Percentiles rank a stretch among this genome's conserved stretches.
Conservation (phyloP, 805 yeast species). For the Candida boidinii region DNA sequence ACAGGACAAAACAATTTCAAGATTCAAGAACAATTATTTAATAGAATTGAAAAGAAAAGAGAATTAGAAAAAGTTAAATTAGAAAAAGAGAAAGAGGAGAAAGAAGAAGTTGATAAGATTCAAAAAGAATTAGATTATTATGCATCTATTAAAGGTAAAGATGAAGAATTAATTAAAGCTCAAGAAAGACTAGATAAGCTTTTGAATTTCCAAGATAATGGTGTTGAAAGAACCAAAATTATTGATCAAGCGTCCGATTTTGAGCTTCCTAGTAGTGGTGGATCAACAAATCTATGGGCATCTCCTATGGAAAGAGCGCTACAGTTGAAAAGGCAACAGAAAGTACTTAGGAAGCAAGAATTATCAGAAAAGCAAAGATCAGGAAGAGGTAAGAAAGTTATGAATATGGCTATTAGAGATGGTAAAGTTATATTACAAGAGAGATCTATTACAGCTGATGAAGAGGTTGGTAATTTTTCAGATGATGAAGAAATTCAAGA, state of each 20-base stretch:
- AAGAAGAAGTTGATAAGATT: slow-evolving; percentile 31
- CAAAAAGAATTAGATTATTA: slow-evolving; percentile 35
- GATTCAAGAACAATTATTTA: slow-evolving; percentile 59
- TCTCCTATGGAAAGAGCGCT: slow-evolving; percentile 81
- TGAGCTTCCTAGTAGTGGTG: slow-evolving; percentile 48
- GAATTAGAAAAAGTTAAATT: slow-evolving; percentile 23
- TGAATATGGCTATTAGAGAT: slow-evolving; percentile 71
- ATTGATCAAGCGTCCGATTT: slow-evolving; percentile 91
- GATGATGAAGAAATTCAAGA: slow-evolving; percentile 30
- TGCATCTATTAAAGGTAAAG: slow-evolving; percentile 31
- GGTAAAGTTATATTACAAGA: slow-evolving; percentile 74
- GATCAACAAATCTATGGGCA: slow-evolving; percentile 64
- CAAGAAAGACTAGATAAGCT: slow-evolving; percentile 66
- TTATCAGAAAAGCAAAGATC: slow-evolving; percentile 45
- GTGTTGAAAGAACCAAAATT: slow-evolving; percentile 84
- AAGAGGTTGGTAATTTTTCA: slow-evolving; percentile 17
- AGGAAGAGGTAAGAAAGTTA: slow-evolving; percentile 68
- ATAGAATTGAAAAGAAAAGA: slow-evolving; percentile 44
- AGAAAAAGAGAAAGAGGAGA: slow-evolving; percentile 29
- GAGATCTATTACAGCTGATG: slow-evolving; percentile 32
- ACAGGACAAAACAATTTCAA: slow-evolving; percentile 60
- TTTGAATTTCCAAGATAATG: slow-evolving; percentile 73
- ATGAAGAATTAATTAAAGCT: slow-evolving; percentile 59
- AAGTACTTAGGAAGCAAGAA: slow-evolving; percentile 56
- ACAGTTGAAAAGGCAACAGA: slow-evolving; percentile 80